These are phyloP conservation scores for Stylonectria norvegica DNA, from an alignment of 2,329 filamentous ascomycete genomes.

Conservation along the genomic window DNA sequence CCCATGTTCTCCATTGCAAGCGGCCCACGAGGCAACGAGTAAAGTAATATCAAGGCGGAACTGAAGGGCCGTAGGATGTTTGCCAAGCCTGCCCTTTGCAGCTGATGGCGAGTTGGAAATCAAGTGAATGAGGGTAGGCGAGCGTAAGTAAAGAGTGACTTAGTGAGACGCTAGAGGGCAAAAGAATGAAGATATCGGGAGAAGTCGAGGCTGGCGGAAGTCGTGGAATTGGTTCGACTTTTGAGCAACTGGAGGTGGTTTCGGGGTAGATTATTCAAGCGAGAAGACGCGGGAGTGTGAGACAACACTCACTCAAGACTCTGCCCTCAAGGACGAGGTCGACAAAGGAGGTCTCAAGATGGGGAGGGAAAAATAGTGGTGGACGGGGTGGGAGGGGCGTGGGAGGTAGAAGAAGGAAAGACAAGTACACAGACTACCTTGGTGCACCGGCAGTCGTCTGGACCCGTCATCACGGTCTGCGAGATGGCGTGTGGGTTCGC, in stretches of 20 bases:
- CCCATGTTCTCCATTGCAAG: constrained; percentile 31
- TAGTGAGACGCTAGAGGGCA: constrained; percentile 13
- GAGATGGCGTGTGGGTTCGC: constrained; percentile 31
- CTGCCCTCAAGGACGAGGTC: constrained; percentile 34
- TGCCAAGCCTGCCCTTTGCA: too few species aligned
- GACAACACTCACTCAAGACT: constrained; percentile 31
- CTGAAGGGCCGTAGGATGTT: too few species aligned
- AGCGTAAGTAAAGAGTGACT: constrained; percentile 22
- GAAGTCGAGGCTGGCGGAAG: constrained; percentile 8
- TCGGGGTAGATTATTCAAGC: constrained; percentile 25
- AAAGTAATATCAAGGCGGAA: background rate
- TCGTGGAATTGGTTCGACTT: constrained; percentile 26
- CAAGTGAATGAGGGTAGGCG: constrained; percentile 14
- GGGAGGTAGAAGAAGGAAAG: constrained; percentile 37
- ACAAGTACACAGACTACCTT: constrained; percentile 24
- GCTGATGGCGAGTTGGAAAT: constrained; percentile 2
- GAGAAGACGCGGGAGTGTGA: constrained; percentile 33
- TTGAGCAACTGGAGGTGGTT: constrained; percentile 22
- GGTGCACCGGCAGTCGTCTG: constrained; percentile 24
- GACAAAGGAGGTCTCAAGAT: constrained; percentile 34
- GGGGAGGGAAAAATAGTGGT: constrained; percentile 25
- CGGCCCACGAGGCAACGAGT: background rate
- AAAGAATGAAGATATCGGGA: constrained; percentile 21
- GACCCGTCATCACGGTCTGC: constrained; percentile 28
- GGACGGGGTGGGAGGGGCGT: constrained; percentile 30